Evolutionary conservation across 2,329 filamentous ascomycete genomes (phyloP), one percentile per base, ranked within the genome.

Genomic region (Chaetomium strumarium): DNA sequence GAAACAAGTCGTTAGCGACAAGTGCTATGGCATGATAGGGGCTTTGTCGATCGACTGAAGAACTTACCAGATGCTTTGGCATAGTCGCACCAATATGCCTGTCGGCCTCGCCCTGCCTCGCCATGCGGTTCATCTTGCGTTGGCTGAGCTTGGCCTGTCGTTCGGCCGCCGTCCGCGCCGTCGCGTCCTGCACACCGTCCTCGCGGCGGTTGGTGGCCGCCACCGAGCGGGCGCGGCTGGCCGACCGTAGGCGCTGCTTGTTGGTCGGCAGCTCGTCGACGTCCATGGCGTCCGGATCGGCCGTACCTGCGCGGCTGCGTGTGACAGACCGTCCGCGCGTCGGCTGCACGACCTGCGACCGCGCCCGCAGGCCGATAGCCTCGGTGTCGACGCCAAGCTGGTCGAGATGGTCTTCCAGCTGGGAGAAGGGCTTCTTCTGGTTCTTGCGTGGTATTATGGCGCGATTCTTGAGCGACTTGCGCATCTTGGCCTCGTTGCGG

Each of bases 121-220:
- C 93, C 86, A 95, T 93, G 60, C 92, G 83, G 77, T 99, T 99
- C 90, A 95, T 96, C 82, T 90, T 92, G 80, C 92, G 90, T 84
- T 99, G 95, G 64, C 85, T 80, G 68, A 99, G 74, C 80, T 96
- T 97, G 67, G 84, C 80, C 68, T 95, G 76, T 65, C 86, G 84
- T 71, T 96, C 91, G 36, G 89, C 90, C 80, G 92, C 95, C 55
- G 77, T 79, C 60, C 88, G 81, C 46, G 80, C 75, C 49, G 68
- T 71, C 59, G 83, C 80, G 66, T 88, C 81, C 54, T 77, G 79
- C 39, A 97, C 85, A 73, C 89, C 90, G 59, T 90, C 88, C 29
- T 85, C 83, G 57, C 83, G 79, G 65, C 89, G 79, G 72, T 90
- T 90, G 49, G 71, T 72, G 36, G 75, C 74, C 46, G 71, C 72